Evolutionary conservation across 768 basidiomycete genomes (phyloP).

Genomic region (Terana coerulea): DNA sequence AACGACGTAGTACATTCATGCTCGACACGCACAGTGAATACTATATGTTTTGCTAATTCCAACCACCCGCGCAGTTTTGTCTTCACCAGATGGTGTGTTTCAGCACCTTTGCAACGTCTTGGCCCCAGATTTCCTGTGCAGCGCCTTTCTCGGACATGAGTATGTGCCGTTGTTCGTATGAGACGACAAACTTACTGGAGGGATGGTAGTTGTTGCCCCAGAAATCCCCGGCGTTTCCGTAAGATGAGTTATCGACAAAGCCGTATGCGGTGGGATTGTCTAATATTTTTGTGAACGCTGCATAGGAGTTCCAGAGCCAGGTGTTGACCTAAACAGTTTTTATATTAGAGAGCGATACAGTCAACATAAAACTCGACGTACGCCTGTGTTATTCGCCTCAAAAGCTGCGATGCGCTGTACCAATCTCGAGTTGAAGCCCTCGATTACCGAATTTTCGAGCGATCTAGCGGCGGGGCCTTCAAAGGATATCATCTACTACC

Average conservation of each 20-base stretch:
- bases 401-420: slow-evolving; percentile 36
- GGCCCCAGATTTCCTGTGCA: slow-evolving; percentile 24
- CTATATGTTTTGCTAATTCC: slow-evolving; percentile 1
- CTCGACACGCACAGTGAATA: background rate
- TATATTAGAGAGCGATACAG: background rate
- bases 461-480: slow-evolving; percentile 37
- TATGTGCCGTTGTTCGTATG: slow-evolving; percentile 16
- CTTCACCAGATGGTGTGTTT: slow-evolving; percentile 22
- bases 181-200: slow-evolving; percentile 26
- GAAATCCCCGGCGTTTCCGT: slow-evolving; percentile 43
- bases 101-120: slow-evolving; percentile 19
- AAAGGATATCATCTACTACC: slow-evolving; percentile 40
- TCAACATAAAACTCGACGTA: too few relatives aligned
- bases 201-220: slow-evolving; percentile 60
- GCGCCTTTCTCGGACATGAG: slow-evolving; percentile 13
- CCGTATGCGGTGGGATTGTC: slow-evolving; percentile 48
- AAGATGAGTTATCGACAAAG: slow-evolving; percentile 49
- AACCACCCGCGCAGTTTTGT: background rate
- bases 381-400: too few relatives aligned
- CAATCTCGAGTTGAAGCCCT: slow-evolving; percentile 48
- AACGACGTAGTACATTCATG: background rate
- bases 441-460: slow-evolving; percentile 44
- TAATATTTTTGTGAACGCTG: slow-evolving; percentile 46
- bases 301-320: slow-evolving; percentile 47
- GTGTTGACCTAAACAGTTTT: slow-evolving; percentile 36